phyloP scores from a whole-genome alignment of 225 moss, liverwort and hornwort species.

The Climacium dendroides region DNA sequence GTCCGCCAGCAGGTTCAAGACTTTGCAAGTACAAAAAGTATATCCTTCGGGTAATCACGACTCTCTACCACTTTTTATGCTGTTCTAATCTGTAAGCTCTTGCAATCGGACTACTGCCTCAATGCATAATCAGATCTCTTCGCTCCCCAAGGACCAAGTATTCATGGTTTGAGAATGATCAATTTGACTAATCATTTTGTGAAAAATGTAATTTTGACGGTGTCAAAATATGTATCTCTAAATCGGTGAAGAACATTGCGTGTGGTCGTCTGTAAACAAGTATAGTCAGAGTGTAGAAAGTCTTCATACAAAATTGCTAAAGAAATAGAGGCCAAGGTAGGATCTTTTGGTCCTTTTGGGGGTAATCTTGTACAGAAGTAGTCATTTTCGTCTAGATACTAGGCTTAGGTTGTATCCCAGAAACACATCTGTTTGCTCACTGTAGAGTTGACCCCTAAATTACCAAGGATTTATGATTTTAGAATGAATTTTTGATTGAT shows the following conservation, averaged over 20 bases:
- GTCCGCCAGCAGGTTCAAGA: slow-evolving; percentile 98
- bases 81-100: background rate
- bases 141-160: background rate
- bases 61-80: background rate
- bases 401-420: background rate
- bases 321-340: background rate
- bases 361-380: background rate
- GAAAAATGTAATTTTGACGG: background rate
- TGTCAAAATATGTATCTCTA: too few species aligned
- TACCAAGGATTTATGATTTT: background rate
- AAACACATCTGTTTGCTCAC: background rate
- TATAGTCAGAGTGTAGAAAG: background rate
- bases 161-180: background rate
- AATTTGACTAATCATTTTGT: background rate
- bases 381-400: background rate
- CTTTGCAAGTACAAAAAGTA: slow-evolving; percentile 97
- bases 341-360: background rate
- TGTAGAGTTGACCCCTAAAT: background rate
- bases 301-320: background rate
- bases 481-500: background rate
- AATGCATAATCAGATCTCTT: background rate
- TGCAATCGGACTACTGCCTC: background rate
- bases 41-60: slow-evolving; percentile 72
- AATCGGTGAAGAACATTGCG: background rate
- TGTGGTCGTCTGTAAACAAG: background rate